Evolutionary conservation across 2,329 filamentous ascomycete genomes (phyloP), one percentile per base, ranked within the genome.

Genomic region (Lasiodiplodia gonubiensis): DNA sequence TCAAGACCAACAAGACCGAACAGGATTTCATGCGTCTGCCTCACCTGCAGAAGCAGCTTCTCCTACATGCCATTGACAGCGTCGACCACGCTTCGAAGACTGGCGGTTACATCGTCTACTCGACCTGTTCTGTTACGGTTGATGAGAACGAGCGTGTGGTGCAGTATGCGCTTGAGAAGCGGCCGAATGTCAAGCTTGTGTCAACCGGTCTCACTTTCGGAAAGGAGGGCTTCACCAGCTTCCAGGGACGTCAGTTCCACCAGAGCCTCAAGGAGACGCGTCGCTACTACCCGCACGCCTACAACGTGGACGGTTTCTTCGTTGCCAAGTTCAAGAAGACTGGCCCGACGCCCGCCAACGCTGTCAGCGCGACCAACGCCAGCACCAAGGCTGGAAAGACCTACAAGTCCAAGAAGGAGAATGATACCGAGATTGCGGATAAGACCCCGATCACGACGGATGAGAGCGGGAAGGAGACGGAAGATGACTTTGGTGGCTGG

Each of bases 1-100:
- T 99, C 73, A 99, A 99, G 86, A 98, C 94, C 27, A 98, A 97
- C 85, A 98, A 98, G 85, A 96, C 92, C 12, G 93, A 97, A 77
- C 90, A 90, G 71, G 95, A 99, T 80, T 99, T 99, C 83, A 88
- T 97, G 79, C 89, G 91, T 75, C 88, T 99, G 64, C 94, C 95
- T 0, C 95, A 99, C 80, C 87, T 93, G 68, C 95, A 99, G 80
- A 97, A 97, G 80, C 94, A 98, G 81, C 86, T 99, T 67, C 84
- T 99, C 14, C 87, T 99, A 33, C 89, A 93, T 8, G 95, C 95
- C 59, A 97, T 99, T 70, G 95, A 99, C 82, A 97, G 92, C 0
- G 92, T 96, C 18, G 93, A 97, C 78, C 94, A 97, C 77, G 84
- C 89, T 61, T 93, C 90, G 79, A 96, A 96, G 80, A 97, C 94